phyloP scores from a whole-genome alignment of 345 rosid species.

The Eutrema heterophyllum region DNA sequence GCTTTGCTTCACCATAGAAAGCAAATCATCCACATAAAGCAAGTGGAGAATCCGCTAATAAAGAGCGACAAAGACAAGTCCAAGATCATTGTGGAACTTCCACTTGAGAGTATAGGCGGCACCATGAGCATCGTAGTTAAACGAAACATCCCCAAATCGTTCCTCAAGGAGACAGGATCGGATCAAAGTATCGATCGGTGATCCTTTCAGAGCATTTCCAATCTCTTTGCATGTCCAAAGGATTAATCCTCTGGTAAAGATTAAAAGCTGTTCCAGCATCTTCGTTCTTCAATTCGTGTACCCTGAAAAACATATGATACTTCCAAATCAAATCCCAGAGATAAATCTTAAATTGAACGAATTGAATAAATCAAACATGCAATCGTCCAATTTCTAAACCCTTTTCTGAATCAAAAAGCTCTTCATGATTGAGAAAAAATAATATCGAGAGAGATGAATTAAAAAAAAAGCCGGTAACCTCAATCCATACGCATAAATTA shows the following conservation, averaged over 20 bases:
- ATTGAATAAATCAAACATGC: background rate
- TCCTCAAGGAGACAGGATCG: constrained; percentile 95
- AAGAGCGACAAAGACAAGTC: constrained; percentile 92
- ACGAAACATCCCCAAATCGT: constrained; percentile 78
- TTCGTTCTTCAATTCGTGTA: constrained; percentile 24
- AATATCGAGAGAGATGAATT: too few species aligned
- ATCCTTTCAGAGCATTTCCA: constrained; percentile 85
- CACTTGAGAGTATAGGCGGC: constrained; percentile 90
- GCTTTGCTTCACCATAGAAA: constrained; percentile 63
- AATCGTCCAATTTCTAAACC: too few species aligned
- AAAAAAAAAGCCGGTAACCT: background rate
- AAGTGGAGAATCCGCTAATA: constrained; percentile 91
- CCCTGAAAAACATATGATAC: background rate
- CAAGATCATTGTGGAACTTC: constrained; percentile 95
- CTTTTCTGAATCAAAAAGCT: too few species aligned
- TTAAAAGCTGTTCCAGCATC: constrained; percentile 93
- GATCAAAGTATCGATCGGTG: constrained; percentile 87
- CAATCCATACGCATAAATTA: too few species aligned
- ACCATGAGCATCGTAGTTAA: constrained; percentile 71
- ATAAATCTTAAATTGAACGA: background rate
- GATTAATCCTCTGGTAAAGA: constrained; percentile 95
- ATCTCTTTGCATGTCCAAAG: constrained; percentile 98
- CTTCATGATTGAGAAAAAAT: too few species aligned
- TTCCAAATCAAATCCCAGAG: constrained; percentile 2
- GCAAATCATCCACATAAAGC: constrained; percentile 88